phyloP scores from a whole-genome alignment of 805 yeast genomes.

The Yarrowia sp. region DNA sequence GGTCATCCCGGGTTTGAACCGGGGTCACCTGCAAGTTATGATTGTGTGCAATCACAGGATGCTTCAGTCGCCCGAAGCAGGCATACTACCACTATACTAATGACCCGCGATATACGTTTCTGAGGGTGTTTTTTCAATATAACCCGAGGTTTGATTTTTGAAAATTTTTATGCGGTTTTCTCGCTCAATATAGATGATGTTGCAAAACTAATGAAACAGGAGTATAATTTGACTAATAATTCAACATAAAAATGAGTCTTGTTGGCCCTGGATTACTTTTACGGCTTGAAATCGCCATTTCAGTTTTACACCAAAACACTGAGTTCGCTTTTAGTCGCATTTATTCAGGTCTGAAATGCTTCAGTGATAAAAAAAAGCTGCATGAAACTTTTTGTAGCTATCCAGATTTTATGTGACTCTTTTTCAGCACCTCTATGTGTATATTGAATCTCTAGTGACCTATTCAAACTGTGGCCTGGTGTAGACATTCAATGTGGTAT shows the following conservation, averaged over 20 bases:
- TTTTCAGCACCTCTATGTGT: no score
- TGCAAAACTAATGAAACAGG: no score
- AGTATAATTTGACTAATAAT: background rate
- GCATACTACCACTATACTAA: slow-evolving; percentile 40
- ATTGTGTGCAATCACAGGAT: slow-evolving; percentile 38
- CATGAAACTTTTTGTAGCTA: no score
- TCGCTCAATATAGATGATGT: background rate
- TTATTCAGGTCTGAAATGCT: no score
- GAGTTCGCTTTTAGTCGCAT: no score
- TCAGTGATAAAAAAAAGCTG: no score
- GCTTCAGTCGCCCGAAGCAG: slow-evolving; percentile 40
- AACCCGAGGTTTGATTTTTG: background rate
- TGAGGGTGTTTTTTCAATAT: background rate
- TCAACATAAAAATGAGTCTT: background rate
- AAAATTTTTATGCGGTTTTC: background rate
- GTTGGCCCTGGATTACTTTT: background rate
- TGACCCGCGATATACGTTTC: background rate
- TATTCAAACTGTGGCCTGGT: no score
- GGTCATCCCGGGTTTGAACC: slow-evolving; percentile 53
- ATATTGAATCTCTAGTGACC: no score
- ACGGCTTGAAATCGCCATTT: background rate
- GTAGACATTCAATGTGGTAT: no score
- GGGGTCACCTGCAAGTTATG: slow-evolving; percentile 51
- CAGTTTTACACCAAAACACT: background rate
- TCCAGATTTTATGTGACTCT: no score